Evolutionary conservation across 2,329 filamentous ascomycete species (phyloP), one percentile per base, ranked within the genome.

Genomic region (Exophiala spinifera): DNA sequence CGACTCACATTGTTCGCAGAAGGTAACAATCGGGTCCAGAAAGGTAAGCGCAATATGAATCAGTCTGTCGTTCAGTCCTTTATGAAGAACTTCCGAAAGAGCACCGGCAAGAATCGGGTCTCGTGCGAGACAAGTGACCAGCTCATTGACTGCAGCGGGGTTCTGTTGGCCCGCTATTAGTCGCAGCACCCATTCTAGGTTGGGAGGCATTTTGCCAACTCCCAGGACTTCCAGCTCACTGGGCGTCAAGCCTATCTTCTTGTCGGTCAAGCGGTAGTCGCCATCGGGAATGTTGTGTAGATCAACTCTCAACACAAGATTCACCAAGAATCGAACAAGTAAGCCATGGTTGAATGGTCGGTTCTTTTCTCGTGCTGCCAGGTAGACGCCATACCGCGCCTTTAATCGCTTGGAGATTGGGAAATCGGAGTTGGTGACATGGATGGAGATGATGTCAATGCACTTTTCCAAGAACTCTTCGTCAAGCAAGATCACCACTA

Each of bases 151-250:
- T 2, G 74, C 73, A 1, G 65, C 59, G 0, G 70, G 68, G 50
- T 83, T 84, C 64, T 85, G 80, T 58, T 85, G 79, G 46, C 87
- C 75, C 17, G 75, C 73, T 23, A 91, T 74, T 21, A 91, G 74
- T 66, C 87, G 89, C 64, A 84, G 82, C 20, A 86, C 67, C 49
- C 62, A 64, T n/a, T 59, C 57, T 11, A 87, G 82, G n/a, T 83
- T 71, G 17, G 49, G 48, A 2, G 59, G 59, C 14, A 60, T 43
- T 20, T 50, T 53, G 11, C 37, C 21, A 10, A 61, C 21, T 17
- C 59, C 59, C 4, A 61, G 57, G 43, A 56, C 23, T 17, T 59
- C 52, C 23, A 53, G 25, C 13, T 57, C 55, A 15, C 34, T 44
- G 3, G 33, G n/a, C 8, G 45, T 56, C 28, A 57, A 43, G 34